Evolutionary conservation across 345 rosid genomes (phyloP), one percentile per base, ranked within the genome.

Genomic region (Salix arbutifolia): DNA sequence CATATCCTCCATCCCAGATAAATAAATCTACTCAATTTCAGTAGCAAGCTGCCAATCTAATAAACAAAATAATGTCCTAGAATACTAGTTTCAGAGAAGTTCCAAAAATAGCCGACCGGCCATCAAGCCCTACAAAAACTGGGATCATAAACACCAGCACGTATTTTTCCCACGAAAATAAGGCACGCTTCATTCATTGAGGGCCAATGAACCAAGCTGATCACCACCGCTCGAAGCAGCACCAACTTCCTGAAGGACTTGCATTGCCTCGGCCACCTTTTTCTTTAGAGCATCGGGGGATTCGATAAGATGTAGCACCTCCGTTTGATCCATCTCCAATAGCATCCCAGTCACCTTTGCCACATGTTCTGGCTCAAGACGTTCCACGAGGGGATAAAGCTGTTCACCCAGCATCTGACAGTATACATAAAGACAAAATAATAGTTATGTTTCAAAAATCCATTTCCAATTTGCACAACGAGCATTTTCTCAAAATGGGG

Each of bases 261-360:
- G 87, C 83, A 91, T 71, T 21, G 98, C 98, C 68, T 92, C 92
- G 0, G 84, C 85, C 40, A 92, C 92, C 84, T 91, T 94, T 25
- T 81, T 84, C 84, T 77, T 89, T 21, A 92, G 85, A 48, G 92
- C 94, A 76, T 87, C 93, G 0, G 89, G 92, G 61, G 98, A 88
- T 78, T 91, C 94, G 0, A 92, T 81, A 60, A 94, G 92, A 84
- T 86, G 90, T 5, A 90, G 78, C 19, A 91, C 89, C 87, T 94
- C 98, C 0, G 89, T 84, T 46, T 78, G 91, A 53, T 92, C 94
- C 90, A 94, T 92, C 85, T 92, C 97, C 76, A 94, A 79, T 76
- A 94, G 67, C 91, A 91, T 87, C 17, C 96, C 98, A 0, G 97
- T 90, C 25, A 94, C 93, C 85, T 92, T 91, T 0, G 86, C 85